phyloP scores from a whole-genome alignment of 495 filamentous ascomycete species.

The Neurospora hispaniola region DNA sequence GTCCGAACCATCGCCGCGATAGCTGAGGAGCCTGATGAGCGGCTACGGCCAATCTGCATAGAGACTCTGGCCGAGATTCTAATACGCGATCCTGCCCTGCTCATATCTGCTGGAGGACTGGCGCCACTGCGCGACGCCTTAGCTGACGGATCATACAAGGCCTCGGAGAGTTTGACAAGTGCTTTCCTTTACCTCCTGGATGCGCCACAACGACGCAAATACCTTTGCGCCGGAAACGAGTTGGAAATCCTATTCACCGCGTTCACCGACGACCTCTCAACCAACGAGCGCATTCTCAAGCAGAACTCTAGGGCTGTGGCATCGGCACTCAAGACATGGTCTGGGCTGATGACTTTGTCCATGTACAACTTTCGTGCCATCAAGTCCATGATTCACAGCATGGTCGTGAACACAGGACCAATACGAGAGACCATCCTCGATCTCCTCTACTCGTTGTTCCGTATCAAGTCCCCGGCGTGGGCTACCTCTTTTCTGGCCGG shows the following conservation, averaged over 20 bases:
- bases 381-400: conserved; percentile 65
- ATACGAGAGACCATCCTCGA: conserved; percentile 68
- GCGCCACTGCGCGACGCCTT: conserved; percentile 74
- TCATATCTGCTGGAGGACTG: conserved; percentile 74
- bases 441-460: conserved; percentile 78
- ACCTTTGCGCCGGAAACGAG: conserved; percentile 69
- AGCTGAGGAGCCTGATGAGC: conserved; percentile 81
- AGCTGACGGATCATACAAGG: conserved; percentile 81
- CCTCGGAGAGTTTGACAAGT: conserved; percentile 72
- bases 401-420: conserved; percentile 60
- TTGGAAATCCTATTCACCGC: conserved; percentile 72
- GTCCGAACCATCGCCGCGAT: conserved; percentile 80
- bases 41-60: conserved; percentile 76
- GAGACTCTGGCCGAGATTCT: conserved; percentile 89
- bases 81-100: conserved; percentile 66
- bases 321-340: conserved; percentile 87
- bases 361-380: conserved; percentile 78
- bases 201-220: conserved; percentile 66
- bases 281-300: conserved; percentile 66
- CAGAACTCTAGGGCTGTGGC: conserved; percentile 79
- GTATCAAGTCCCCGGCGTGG: conserved; percentile 94
- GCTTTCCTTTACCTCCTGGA: conserved; percentile 86
- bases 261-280: conserved; percentile 73
- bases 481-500: conserved; percentile 92
- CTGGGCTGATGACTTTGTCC: conserved; percentile 72